Evolutionary conservation across 495 filamentous ascomycete genomes (phyloP).

Genomic region (Penicillium bovifimosum): DNA sequence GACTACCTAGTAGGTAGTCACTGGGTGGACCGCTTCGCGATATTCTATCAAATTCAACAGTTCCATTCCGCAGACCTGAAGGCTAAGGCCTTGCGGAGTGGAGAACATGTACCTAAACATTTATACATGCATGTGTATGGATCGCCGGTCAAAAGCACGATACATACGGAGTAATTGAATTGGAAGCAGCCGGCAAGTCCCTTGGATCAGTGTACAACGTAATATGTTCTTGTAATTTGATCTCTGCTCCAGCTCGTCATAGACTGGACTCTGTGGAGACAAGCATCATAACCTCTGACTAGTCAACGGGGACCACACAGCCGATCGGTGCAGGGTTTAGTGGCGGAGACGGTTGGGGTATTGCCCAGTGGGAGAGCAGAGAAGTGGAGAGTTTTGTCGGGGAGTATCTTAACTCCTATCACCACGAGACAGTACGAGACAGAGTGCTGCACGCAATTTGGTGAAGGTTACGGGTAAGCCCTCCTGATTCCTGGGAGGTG

Average conservation of each 20-base stretch:
- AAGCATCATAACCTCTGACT: neutral
- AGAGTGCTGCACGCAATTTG: neutral
- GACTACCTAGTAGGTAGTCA: too few species aligned
- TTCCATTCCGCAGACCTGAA: too few species aligned
- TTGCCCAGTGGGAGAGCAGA: neutral
- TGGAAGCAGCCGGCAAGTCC: too few species aligned
- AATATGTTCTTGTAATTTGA: neutral
- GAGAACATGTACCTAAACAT: too few species aligned
- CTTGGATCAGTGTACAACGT: too few species aligned
- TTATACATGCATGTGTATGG: too few species aligned
- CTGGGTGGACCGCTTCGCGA: too few species aligned
- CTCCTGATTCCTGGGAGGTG: neutral
- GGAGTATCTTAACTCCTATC: constrained; percentile 16
- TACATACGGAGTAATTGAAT: too few species aligned
- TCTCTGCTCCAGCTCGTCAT: neutral
- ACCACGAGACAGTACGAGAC: neutral
- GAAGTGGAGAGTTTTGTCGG: constrained; percentile 25
- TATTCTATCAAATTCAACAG: too few species aligned
- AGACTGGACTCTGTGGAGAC: neutral
- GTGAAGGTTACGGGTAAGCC: neutral
- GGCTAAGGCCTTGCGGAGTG: too few species aligned
- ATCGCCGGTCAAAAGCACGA: too few species aligned
- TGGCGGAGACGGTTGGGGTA: constrained; percentile 6
- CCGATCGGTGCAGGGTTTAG: constrained; percentile 12
- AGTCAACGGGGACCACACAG: neutral